Evolutionary conservation across 768 basidiomycete genomes (phyloP), one percentile per base, ranked within the genome.

Genomic region (Phanerochaete sordida): DNA sequence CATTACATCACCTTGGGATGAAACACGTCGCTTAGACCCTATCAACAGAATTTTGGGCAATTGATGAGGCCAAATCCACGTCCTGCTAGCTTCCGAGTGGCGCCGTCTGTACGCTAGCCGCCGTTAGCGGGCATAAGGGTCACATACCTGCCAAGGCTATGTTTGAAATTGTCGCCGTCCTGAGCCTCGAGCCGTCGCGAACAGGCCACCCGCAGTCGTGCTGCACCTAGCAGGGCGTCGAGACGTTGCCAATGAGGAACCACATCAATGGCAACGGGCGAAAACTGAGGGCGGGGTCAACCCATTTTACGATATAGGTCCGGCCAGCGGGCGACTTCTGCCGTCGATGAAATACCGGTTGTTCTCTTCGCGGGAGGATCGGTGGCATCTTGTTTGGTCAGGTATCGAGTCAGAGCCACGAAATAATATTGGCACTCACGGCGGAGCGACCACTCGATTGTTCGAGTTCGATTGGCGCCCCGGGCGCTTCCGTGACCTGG

Each of bases 1-100:
- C 27, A 62, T 62, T 62, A 62, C 57, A 62, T 62, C 61, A 62
- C 61, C 52, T 31, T 52, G 24, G 45, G 8, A 19, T 62, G 61
- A 62, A 62, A 62, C 61, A 49, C 48, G 26, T 50, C 61, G 61
- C 61, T 62, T 62, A 58, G 43, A 39, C 27, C 35, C 31, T 62
- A 51, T 51, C 50, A 51, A 51, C 61, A 39, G 57, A 21, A 45
- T 43, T 48, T 55, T 54, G 33, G 21, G 31, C 44, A 53, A 54
- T 33, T 50, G 57, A 62, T 58, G 21, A 54, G 57, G 61, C 57
- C 46, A 54, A 37, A 33, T 45, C 39, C 30, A 26, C 21, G 50
- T 50, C 24, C 21, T 27, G n/a, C 44, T 58, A 62, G 53, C 51
- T 48, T 55, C 61, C 61, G 57, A 35, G 57, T 50, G 57, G 56